These are phyloP conservation scores for Huntiella omanensis DNA, from an alignment of 2,329 filamentous ascomycete genomes.

Conservation along the genomic window DNA sequence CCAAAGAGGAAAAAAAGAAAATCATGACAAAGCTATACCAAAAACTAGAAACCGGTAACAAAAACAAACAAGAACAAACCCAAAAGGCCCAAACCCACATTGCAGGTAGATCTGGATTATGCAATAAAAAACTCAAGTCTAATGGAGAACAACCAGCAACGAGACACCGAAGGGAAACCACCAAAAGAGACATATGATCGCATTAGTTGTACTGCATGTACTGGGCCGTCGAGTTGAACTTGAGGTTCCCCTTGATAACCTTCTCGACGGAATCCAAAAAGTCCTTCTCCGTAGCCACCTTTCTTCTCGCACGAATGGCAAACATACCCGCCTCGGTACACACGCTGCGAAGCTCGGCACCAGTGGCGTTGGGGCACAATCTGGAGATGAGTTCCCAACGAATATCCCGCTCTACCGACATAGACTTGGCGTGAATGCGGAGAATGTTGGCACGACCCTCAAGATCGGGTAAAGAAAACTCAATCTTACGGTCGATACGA, in stretches of 20 bases:
- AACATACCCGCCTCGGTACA: conserved; percentile 99
- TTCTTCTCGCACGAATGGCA: conserved; percentile 80
- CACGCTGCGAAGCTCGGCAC: conserved; percentile 87
- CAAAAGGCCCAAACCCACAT: too few species aligned
- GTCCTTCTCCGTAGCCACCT: conserved; percentile 98
- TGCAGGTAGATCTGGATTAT: too few species aligned
- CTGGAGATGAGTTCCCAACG: conserved; percentile 97
- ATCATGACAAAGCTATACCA: too few species aligned
- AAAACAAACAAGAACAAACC: too few species aligned
- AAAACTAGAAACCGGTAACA: too few species aligned
- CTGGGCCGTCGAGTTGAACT: conserved; percentile 96
- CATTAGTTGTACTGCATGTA: conserved; percentile 97
- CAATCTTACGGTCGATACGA: conserved; percentile 96
- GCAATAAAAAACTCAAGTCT: too few species aligned
- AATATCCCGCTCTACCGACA: conserved; percentile 97
- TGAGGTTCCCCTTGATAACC: conserved; percentile 97
- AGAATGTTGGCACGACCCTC: conserved; percentile 95
- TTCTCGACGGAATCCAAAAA: conserved; percentile 97
- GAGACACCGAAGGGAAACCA: background rate
- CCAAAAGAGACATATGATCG: background rate
- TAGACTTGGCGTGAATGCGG: conserved; percentile 96
- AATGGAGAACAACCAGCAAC: too few species aligned
- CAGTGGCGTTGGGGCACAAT: conserved; percentile 90
- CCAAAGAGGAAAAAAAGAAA: background rate
- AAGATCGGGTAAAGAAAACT: conserved; percentile 92